Evolutionary conservation across 2,329 filamentous ascomycete genomes (phyloP).

Genomic region (Aspergillus costaricaensis): DNA sequence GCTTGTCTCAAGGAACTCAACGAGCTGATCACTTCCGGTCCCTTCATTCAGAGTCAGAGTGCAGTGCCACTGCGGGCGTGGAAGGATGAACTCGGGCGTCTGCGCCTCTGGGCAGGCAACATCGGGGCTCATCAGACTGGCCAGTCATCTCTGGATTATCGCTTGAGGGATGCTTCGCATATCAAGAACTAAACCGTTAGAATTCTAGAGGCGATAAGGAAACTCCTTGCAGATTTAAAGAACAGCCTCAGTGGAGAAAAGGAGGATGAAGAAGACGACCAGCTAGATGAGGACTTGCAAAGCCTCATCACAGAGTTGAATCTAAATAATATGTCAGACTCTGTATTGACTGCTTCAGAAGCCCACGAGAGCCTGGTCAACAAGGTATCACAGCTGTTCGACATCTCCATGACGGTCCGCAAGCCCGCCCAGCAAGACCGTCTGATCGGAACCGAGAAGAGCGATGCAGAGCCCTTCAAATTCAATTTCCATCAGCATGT

Average conservation of each 20-base stretch:
- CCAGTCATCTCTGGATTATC: constrained; percentile 33
- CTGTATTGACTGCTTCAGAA: too few relatives aligned
- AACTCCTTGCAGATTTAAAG: too few relatives aligned
- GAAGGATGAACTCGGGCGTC: constrained; percentile 24
- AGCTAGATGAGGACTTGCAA: too few relatives aligned
- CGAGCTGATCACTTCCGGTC: not conserved
- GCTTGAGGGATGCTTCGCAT: constrained; percentile 32
- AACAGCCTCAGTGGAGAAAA: too few relatives aligned
- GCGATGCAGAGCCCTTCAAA: not conserved
- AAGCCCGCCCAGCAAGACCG: constrained; percentile 4
- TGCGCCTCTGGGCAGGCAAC: not conserved
- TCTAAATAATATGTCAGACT: too few relatives aligned
- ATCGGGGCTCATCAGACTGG: constrained; percentile 2
- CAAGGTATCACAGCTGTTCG: not conserved
- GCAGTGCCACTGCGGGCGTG: constrained; percentile 11
- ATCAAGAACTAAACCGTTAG: constrained; percentile 8
- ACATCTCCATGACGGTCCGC: constrained; percentile 2
- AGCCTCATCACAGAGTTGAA: too few relatives aligned
- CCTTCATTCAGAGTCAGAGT: not conserved
- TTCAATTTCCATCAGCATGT: not conserved
- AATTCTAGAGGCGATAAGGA: too few relatives aligned
- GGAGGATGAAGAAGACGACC: too few relatives aligned
- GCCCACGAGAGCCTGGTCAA: too few relatives aligned
- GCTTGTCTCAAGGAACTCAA: not conserved
- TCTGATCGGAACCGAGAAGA: not conserved